phyloP scores from a whole-genome alignment of 164 flowering plant species.

The Euptelea pleiosperma region DNA sequence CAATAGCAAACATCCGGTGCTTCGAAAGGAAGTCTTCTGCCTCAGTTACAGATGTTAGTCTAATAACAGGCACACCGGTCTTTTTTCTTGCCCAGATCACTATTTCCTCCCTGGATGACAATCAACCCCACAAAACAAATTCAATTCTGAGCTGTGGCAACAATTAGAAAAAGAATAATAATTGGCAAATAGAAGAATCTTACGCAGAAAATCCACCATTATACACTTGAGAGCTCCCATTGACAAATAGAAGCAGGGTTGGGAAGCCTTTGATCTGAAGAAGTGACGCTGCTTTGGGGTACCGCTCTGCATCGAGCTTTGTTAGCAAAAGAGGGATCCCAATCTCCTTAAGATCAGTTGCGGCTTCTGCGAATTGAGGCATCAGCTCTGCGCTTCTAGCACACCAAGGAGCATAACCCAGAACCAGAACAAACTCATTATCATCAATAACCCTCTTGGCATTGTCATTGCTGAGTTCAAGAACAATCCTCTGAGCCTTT shows the following conservation, averaged over 20 bases:
- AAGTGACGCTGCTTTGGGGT: conserved; percentile 58
- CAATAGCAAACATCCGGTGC: conserved; percentile 49
- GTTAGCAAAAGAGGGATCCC: conserved; percentile 64
- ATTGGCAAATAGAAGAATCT: conserved; percentile 18
- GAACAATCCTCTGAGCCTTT: conserved; percentile 71
- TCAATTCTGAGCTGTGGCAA: not conserved
- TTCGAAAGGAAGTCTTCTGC: conserved; percentile 64
- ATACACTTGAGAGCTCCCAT: conserved; percentile 67
- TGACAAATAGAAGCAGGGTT: conserved; percentile 68
- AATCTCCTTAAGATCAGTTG: conserved; percentile 57
- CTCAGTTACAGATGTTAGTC: conserved; percentile 44
- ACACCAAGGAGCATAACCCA: conserved; percentile 97
- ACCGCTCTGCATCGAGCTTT: conserved; percentile 79
- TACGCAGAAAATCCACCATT: conserved; percentile 82
- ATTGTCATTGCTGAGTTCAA: conserved; percentile 62
- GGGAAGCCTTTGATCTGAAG: conserved; percentile 86
- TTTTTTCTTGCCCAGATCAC: conserved; percentile 87
- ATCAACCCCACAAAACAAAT: conserved; percentile 8
- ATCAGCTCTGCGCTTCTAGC: conserved; percentile 82
- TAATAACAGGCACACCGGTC: conserved; percentile 74
- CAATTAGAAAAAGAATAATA: not conserved
- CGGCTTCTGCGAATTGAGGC: conserved; percentile 92
- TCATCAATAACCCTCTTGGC: conserved; percentile 46
- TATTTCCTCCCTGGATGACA: conserved; percentile 63
- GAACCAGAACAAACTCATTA: conserved; percentile 70